Evolutionary conservation across 495 filamentous ascomycete species (phyloP).

Genomic region (Podospora bellae-mahoneyi): DNA sequence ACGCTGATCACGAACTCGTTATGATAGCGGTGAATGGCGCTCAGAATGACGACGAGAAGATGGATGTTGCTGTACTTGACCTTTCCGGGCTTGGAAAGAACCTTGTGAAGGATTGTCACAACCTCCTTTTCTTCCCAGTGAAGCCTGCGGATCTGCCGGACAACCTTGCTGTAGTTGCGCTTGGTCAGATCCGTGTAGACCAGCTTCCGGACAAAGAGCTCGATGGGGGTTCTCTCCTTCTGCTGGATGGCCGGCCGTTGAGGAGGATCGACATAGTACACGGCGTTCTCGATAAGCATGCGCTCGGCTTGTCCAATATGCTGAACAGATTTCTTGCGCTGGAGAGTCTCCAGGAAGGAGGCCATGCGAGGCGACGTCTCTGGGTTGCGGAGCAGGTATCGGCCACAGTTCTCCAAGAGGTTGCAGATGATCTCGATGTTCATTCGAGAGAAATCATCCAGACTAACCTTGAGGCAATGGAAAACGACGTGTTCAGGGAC

Average conservation of each 20-base stretch:
- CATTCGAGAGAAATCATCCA: constrained; percentile 97
- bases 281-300: constrained; percentile 97
- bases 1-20: constrained; percentile 82
- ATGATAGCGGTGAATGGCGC: constrained; percentile 85
- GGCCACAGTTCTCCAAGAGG: constrained; percentile 94
- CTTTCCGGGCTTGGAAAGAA: constrained; percentile 93
- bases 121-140: constrained; percentile 96
- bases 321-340: constrained; percentile 93
- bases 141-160: constrained; percentile 89
- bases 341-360: constrained; percentile 89
- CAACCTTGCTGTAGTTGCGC: constrained; percentile 84
- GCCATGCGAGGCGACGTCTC: constrained; percentile 91
- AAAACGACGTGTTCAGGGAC: constrained; percentile 99
- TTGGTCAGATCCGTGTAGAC: constrained; percentile 92
- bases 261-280: constrained; percentile 96
- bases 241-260: constrained; percentile 91
- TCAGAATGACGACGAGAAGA: constrained; percentile 86
- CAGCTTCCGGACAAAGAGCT: constrained; percentile 86
- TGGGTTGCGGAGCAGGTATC: constrained; percentile 88
- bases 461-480: constrained; percentile 93
- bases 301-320: constrained; percentile 93
- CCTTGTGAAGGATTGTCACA: constrained; percentile 77
- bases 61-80: constrained; percentile 98
- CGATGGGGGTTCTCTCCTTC: constrained; percentile 90
- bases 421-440: constrained; percentile 99